Evolutionary conservation across 2,329 filamentous ascomycete species (phyloP).

Genomic region (Fusarium sp.): DNA sequence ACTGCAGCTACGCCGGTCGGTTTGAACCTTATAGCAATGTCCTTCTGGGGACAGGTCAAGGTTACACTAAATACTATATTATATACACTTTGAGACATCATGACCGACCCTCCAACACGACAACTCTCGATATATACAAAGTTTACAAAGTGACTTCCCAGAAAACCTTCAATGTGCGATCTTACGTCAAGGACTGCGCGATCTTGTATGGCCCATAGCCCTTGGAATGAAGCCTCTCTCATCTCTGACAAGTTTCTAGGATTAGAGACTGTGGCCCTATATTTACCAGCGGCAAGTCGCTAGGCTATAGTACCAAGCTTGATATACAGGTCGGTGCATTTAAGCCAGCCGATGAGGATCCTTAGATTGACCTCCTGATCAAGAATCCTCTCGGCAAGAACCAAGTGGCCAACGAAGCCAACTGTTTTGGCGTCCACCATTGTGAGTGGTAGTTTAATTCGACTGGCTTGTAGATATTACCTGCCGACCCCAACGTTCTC

Average conservation of each 20-base stretch:
- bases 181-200: not conserved
- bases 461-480: too few relatives aligned
- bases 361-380: not conserved
- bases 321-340: not conserved
- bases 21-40: too few relatives aligned
- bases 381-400: not conserved
- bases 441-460: not conserved
- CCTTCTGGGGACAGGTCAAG: too few relatives aligned
- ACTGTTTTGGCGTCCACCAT: constrained; percentile 13
- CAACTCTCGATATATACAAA: too few relatives aligned
- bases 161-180: too few relatives aligned
- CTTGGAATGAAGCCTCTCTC: too few relatives aligned
- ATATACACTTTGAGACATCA: too few relatives aligned
- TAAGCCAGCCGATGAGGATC: not conserved
- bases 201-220: not conserved
- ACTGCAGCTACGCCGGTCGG: too few relatives aligned
- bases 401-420: not conserved
- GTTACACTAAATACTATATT: too few relatives aligned
- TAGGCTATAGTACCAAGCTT: not conserved
- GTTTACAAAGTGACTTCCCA: too few relatives aligned
- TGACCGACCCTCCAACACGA: too few relatives aligned
- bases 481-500: not conserved
- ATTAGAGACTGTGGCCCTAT: constrained; percentile 10
- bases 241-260: not conserved
- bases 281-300: constrained; percentile 4